Percentiles rank a stretch among this genome's conserved stretches.
Evolutionary conservation across 768 basidiomycete species (phyloP).

Genomic region (Russula olivacea): DNA sequence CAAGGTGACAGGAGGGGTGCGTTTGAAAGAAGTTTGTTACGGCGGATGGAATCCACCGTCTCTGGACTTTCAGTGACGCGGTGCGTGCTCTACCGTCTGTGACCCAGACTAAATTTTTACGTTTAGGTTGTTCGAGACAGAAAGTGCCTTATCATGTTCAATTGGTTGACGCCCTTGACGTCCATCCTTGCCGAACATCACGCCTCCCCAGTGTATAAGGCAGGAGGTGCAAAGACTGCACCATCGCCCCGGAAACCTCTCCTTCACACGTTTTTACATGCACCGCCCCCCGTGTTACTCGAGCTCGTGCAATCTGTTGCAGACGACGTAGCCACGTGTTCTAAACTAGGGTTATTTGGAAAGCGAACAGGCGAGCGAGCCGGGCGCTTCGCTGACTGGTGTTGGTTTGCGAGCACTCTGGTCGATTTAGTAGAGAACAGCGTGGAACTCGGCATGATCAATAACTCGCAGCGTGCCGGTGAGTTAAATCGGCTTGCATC

Average conservation of each 20-base stretch:
- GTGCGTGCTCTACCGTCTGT: constrained; percentile 36
- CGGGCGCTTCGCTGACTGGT: constrained; percentile 75
- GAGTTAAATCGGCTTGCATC: constrained; percentile 15
- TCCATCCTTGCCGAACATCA: constrained; percentile 65
- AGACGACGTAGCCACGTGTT: constrained; percentile 77
- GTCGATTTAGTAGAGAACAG: constrained; percentile 80
- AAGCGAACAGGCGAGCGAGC: constrained; percentile 61
- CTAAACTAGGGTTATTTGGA: constrained; percentile 62
- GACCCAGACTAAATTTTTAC: not conserved
- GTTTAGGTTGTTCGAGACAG: constrained; percentile 35
- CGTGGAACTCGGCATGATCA: constrained; percentile 69
- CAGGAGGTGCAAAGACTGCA: constrained; percentile 31
- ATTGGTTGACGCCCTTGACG: constrained; percentile 75
- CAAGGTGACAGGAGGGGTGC: constrained; percentile 40
- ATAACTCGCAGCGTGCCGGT: constrained; percentile 60
- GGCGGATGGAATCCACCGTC: constrained; percentile 54
- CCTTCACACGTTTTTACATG: constrained; percentile 67
- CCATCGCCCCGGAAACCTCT: constrained; percentile 44
- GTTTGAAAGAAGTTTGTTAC: constrained; percentile 54
- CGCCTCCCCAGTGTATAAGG: constrained; percentile 56
- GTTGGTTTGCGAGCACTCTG: constrained; percentile 76
- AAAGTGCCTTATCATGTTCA: constrained; percentile 76
- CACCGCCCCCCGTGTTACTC: constrained; percentile 76
- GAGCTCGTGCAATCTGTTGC: constrained; percentile 69
- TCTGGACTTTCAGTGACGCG: constrained; percentile 71